Percentiles rank a stretch among this genome's conserved stretches.
Conservation (phyloP, 202 grass and related monocot genomes). For the Alloteropsis angusta region DNA sequence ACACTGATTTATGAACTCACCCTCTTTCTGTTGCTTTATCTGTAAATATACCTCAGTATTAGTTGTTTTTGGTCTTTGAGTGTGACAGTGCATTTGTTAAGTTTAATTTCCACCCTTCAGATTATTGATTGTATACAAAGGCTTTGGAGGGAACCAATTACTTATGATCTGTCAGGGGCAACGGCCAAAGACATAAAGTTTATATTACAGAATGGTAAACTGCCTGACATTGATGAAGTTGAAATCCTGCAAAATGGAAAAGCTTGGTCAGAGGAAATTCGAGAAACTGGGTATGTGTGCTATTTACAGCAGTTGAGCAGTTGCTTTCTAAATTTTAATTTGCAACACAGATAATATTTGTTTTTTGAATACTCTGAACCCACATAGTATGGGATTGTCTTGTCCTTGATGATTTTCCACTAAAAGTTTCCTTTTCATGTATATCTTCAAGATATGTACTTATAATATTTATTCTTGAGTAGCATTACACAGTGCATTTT, state of each 20-base stretch:
- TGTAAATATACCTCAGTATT: not conserved
- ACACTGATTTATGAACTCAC: not conserved
- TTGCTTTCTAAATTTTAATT: not conserved
- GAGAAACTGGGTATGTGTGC: slow-evolving; percentile 47
- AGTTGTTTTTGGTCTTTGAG: not conserved
- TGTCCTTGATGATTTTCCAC: not conserved
- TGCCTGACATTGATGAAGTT: slow-evolving; percentile 27
- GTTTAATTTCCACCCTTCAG: not conserved
- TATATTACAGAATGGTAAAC: slow-evolving; percentile 28
- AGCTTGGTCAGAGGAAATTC: slow-evolving; percentile 45
- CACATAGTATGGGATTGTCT: not conserved
- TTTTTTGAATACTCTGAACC: not conserved
- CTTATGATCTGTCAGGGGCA: slow-evolving; percentile 27
- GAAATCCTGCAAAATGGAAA: slow-evolving; percentile 31
- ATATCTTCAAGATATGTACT: not conserved
- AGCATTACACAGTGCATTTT: not conserved
- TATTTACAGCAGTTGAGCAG: not conserved
- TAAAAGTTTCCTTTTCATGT: not conserved
- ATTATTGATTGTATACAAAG: slow-evolving; percentile 32
- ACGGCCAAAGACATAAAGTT: slow-evolving; percentile 28
- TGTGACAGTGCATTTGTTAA: not conserved
- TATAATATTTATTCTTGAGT: not conserved
- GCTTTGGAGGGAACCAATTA: slow-evolving; percentile 37
- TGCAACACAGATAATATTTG: not conserved
- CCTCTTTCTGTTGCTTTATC: not conserved